Evolutionary conservation across 805 yeast genomes (phyloP).

Genomic region (Starmera quercuum): DNA sequence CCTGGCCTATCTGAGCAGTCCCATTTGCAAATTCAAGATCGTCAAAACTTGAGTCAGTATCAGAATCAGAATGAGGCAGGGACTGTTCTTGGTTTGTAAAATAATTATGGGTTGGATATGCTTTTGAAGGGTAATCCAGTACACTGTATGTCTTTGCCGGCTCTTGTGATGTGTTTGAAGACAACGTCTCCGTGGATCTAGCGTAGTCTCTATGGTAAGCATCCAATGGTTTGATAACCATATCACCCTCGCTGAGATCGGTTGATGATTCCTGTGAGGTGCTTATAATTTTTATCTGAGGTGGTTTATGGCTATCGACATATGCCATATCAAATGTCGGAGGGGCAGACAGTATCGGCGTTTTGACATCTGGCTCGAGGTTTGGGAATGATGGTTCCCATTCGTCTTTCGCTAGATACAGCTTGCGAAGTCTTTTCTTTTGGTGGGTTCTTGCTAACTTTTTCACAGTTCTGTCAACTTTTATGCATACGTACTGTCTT

Average conservation of each 20-base stretch:
- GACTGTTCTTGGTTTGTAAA: no score
- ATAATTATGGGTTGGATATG: no score
- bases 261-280: no score
- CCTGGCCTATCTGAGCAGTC: no score
- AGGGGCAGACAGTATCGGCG: background rate
- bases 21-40: no score
- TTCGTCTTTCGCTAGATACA: conserved; percentile 17
- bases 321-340: no score
- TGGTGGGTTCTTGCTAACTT: conserved; percentile 36
- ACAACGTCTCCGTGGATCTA: background rate
- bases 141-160: background rate
- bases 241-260: no score
- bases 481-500: conserved; percentile 53
- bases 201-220: background rate
- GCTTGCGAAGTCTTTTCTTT: conserved; percentile 19
- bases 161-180: background rate
- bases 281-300: no score
- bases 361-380: background rate
- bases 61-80: no score
- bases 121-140: background rate
- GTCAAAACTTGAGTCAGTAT: no score
- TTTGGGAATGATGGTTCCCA: conserved; percentile 20
- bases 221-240: background rate
- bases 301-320: no score
- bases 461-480: conserved; percentile 52